Evolutionary conservation across 2,329 filamentous ascomycete species (phyloP), one percentile per base, ranked within the genome.

Genomic region (Trichophyton benhamiae): DNA sequence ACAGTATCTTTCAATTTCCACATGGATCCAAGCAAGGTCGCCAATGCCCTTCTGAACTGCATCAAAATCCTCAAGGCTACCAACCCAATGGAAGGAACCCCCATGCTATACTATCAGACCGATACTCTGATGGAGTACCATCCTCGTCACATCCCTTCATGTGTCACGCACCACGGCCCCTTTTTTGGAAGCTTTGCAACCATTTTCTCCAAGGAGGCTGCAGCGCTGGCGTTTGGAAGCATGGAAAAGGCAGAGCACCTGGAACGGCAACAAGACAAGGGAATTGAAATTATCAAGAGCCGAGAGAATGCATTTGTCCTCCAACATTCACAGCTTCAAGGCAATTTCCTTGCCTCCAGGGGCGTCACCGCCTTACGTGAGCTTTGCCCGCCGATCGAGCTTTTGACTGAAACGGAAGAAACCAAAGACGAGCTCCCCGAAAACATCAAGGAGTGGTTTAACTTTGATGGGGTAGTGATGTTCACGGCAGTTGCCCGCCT

Each of bases 221-320:
- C 52, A 5, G 52, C 52, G 13, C 5, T 55, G 30, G 52, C 52
- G 1, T 55, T 55, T 15, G 52, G 52, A 9, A 55, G 52, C 27
- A 36, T 55, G 27, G 52, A 55, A 17, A 55, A 55, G 52, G 52
- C 52, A n/a, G 52, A 55, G 30, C 52, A 55, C n/a, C 15, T 55
- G 6, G 52, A 55, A 17, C 7, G 52, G n/a, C 52, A 55, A 30
- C 52, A 55, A 36, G n/a, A 30, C 15, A 55, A 55, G 52, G 52
- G 52, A 36, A 55, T 55, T 11, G 52, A 55, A 30, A 33, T 33
- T 8, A 33, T 55, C 30, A 33, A 36, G 13, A 20, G 27, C 27
- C 13, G 30, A 6, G 27, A 55, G 7, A 33, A 55, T 36, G 52
- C 52, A 55, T 55, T 33, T 9, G 52, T 55, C 52, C 52, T 55